A percentile compares a stretch with the other conserved stretches of the same genome.
Conservation (phyloP, 371 early-diverging fungal species). For the Haplosporangium sp. region DNA sequence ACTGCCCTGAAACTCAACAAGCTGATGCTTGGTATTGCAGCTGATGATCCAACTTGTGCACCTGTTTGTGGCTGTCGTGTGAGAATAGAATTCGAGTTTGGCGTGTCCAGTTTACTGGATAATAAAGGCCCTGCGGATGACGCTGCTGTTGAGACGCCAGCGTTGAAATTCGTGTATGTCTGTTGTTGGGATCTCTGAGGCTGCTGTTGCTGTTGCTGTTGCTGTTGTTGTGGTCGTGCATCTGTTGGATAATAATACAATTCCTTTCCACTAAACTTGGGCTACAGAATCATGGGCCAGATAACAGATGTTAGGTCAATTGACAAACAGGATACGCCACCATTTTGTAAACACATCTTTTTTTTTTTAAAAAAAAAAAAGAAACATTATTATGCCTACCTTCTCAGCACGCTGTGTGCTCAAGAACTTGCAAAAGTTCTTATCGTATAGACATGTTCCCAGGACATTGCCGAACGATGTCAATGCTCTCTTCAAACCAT, state of each 20-base stretch:
- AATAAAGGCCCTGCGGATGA: background rate
- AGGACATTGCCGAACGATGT: slow-evolving; percentile 94
- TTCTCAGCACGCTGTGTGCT: slow-evolving; percentile 30
- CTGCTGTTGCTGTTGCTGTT: slow-evolving; percentile 4
- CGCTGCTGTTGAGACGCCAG: background rate
- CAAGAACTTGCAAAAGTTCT: slow-evolving; percentile 78
- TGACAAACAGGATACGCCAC: background rate
- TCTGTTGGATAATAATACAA: slow-evolving; percentile 14
- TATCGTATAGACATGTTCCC: slow-evolving; percentile 98
- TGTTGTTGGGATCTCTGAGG: slow-evolving; percentile 1
- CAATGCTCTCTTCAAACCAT: slow-evolving; percentile 95
- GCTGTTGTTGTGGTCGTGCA: slow-evolving; percentile 5
- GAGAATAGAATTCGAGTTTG: background rate
- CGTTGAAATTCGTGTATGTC: background rate
- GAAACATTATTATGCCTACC: background rate
- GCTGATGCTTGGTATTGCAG: too few species aligned
- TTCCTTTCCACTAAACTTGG: slow-evolving; percentile 18
- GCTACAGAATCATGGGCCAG: background rate
- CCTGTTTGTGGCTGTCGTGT: background rate
- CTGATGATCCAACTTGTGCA: background rate
- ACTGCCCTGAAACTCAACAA: too few species aligned
- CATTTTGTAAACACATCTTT: background rate
- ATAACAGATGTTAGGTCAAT: too few species aligned
- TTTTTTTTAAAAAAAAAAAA: too few species aligned
- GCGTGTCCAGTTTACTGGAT: background rate